phyloP scores from a whole-genome alignment of 2,329 filamentous ascomycete genomes.

The Aspergillus sp. region DNA sequence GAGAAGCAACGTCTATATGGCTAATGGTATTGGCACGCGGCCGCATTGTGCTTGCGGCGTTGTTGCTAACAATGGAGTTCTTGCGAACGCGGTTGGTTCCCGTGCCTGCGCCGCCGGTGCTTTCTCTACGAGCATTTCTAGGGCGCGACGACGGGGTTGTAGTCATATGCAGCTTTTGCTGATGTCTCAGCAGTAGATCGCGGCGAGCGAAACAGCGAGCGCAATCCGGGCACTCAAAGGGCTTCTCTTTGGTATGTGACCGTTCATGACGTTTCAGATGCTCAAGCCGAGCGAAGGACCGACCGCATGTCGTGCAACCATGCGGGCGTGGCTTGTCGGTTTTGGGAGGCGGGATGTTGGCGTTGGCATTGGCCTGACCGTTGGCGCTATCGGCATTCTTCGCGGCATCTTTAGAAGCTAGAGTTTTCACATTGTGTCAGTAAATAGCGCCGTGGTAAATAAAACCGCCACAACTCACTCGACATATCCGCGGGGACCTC shows the following conservation, averaged over 20 bases:
- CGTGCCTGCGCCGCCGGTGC: constrained; percentile 68
- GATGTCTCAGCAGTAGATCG: constrained; percentile 87
- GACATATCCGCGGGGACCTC: constrained; percentile 39
- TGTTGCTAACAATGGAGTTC: constrained; percentile 74
- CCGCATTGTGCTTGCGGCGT: constrained; percentile 61
- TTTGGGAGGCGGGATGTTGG: constrained; percentile 70
- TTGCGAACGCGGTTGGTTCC: constrained; percentile 78
- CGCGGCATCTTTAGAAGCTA: constrained; percentile 25
- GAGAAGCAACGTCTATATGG: constrained; percentile 75
- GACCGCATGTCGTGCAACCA: constrained; percentile 84
- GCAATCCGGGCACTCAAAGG: constrained; percentile 95
- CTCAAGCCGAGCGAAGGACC: constrained; percentile 91
- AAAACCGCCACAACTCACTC: constrained; percentile 32
- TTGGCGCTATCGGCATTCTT: constrained; percentile 31
- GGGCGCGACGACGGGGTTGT: constrained; percentile 84
- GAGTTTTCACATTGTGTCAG: constrained; percentile 16
- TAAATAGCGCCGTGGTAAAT: constrained; percentile 1
- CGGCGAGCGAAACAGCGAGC: constrained; percentile 90
- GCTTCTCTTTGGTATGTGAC: constrained; percentile 98
- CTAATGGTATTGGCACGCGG: constrained; percentile 95
- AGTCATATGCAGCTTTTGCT: constrained; percentile 97
- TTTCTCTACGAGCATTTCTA: constrained; percentile 80
- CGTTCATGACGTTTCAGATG: constrained; percentile 96
- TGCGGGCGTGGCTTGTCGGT: constrained; percentile 97
- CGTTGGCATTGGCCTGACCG: constrained; percentile 28